Conservation (phyloP, 331 rosid species). For the Stylosanthes scabra region DNA sequence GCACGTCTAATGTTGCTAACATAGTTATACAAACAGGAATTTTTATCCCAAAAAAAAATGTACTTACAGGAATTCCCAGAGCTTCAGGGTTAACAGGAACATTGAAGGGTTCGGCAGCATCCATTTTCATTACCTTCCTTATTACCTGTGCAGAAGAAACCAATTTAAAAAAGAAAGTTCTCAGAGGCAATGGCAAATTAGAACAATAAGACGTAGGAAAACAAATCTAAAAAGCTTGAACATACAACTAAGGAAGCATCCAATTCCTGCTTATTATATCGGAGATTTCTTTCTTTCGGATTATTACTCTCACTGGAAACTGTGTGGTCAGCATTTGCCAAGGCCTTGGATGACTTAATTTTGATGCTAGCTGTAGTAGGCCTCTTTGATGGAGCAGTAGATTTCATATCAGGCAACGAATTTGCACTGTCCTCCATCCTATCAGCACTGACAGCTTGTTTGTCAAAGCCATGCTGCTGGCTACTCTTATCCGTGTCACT, state of each 20-base stretch:
- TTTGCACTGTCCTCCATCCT: constrained; percentile 84
- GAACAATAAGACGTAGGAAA: constrained; percentile 13
- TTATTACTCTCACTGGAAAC: constrained; percentile 37
- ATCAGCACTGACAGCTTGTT: constrained; percentile 53
- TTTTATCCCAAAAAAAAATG: constrained; percentile 23
- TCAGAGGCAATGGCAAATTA: constrained; percentile 14
- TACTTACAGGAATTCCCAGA: constrained; percentile 94
- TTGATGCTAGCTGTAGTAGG: constrained; percentile 51
- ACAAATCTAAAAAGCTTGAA: constrained; percentile 24
- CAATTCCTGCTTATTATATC: constrained; percentile 70
- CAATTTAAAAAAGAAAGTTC: not conserved
- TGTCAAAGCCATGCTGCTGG: constrained; percentile 73
- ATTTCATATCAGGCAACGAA: constrained; percentile 59
- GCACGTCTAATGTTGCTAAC: not conserved
- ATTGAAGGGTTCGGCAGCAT: constrained; percentile 95
- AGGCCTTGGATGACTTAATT: constrained; percentile 33
- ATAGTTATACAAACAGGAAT: not conserved
- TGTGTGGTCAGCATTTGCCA: constrained; percentile 57
- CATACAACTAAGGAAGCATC: constrained; percentile 74
- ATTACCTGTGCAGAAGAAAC: constrained; percentile 58
- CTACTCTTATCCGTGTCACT: constrained; percentile 93
- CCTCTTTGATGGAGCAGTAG: constrained; percentile 55
- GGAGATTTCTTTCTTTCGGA: constrained; percentile 57
- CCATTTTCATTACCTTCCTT: constrained; percentile 98
- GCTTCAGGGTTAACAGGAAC: constrained; percentile 96